These are phyloP conservation scores for Sordariomycetes sp. DNA, from an alignment of 2,329 filamentous ascomycete species.

Conservation along the genomic window DNA sequence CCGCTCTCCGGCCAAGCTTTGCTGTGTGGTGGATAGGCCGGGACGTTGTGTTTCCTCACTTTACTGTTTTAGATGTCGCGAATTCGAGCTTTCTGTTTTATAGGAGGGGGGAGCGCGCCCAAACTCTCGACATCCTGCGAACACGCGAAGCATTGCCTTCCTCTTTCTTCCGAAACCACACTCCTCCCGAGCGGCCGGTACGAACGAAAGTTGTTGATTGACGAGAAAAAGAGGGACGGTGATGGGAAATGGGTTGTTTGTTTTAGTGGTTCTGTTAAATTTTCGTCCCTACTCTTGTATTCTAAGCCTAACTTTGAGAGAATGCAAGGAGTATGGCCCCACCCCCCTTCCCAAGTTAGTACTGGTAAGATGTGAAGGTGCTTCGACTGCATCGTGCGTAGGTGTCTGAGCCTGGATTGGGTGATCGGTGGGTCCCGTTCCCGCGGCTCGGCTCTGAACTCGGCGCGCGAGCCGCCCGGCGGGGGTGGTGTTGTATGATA, in stretches of 20 bases:
- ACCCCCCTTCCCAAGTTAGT: not conserved
- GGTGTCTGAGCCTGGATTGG: no score
- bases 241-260: not conserved
- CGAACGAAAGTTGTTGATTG: not conserved
- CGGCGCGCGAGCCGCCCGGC: no score
- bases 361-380: no score
- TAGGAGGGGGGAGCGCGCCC: not conserved
- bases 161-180: not conserved
- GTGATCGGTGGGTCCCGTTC: no score
- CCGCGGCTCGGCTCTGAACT: no score
- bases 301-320: not conserved
- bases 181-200: not conserved
- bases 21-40: not conserved
- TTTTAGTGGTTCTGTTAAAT: not conserved
- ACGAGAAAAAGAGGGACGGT: not conserved
- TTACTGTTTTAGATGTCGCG: conserved; percentile 5
- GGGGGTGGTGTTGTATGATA: no score
- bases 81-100: not conserved
- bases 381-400: no score
- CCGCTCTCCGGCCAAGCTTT: not conserved
- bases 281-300: not conserved
- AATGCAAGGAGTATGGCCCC: not conserved
- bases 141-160: not conserved
- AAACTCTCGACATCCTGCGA: not conserved
- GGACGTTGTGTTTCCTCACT: conserved; percentile 3